A percentile compares a stretch with the other conserved stretches of the same genome.
These are phyloP conservation scores for Fusarium fujikuroi DNA, from an alignment of 2,329 filamentous ascomycete species.

Conservation along the genomic window DNA sequence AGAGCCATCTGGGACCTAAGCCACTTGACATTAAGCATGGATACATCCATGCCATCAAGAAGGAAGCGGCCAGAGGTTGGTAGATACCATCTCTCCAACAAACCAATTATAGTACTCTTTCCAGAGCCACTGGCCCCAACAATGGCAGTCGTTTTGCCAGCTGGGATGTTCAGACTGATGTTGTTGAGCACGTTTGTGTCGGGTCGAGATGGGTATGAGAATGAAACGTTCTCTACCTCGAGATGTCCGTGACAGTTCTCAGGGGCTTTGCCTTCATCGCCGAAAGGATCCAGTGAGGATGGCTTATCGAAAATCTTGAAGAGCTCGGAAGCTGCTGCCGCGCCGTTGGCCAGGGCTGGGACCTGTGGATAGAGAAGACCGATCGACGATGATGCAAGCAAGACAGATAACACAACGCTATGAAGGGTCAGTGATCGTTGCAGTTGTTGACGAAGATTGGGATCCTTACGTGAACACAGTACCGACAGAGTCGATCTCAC, in stretches of 20 bases:
- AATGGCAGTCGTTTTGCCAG: conserved; percentile 74
- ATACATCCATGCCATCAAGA: conserved; percentile 53
- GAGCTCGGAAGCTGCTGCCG: conserved; percentile 27
- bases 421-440: neutral
- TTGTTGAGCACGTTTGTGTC: conserved; percentile 67
- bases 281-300: conserved; percentile 26
- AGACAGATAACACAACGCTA: conserved; percentile 26
- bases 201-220: conserved; percentile 72
- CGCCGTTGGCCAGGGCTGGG: conserved; percentile 20
- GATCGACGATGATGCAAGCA: conserved; percentile 26
- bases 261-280: neutral
- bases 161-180: conserved; percentile 63
- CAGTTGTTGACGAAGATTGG: rapidly evolving
- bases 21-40: conserved; percentile 57
- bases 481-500: conserved; percentile 51
- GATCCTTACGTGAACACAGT: conserved; percentile 51
- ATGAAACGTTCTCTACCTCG: conserved; percentile 66
- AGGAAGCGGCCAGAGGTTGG: conserved; percentile 48
- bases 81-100: conserved; percentile 73
- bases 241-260: conserved; percentile 51
- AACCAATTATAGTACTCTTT: conserved; percentile 74
- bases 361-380: conserved; percentile 24
- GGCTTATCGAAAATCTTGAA: conserved; percentile 27
- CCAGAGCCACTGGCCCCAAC: conserved; percentile 75
- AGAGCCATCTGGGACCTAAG: conserved; percentile 58